Evolutionary conservation across 225 moss, liverwort and hornwort species (phyloP).

Genomic region (Antitrichia curtipendula): DNA sequence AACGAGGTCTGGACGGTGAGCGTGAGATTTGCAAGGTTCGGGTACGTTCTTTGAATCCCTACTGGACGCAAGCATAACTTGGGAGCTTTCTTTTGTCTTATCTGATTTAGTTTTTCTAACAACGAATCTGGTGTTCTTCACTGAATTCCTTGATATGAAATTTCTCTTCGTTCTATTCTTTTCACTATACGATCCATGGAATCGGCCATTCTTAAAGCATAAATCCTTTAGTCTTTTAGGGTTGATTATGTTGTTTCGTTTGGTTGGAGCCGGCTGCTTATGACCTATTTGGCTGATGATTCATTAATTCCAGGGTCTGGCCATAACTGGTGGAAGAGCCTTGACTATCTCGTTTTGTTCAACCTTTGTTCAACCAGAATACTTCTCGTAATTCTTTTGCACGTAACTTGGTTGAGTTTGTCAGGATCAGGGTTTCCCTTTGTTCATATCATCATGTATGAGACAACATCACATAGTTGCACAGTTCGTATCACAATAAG

Average conservation of each 20-base stretch:
- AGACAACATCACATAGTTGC: not conserved
- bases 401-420: not conserved
- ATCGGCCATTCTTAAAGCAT: not conserved
- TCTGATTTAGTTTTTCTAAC: not conserved
- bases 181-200: not conserved
- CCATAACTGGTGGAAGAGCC: not conserved
- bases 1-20: not conserved
- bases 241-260: not conserved
- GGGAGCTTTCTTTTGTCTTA: not conserved
- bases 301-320: no score
- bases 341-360: not conserved
- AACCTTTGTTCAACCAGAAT: not conserved
- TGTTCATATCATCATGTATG: not conserved
- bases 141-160: not conserved
- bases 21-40: not conserved
- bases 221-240: not conserved
- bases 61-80: not conserved
- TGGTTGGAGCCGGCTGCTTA: no score
- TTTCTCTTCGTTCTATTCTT: not conserved
- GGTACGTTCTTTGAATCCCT: not conserved
- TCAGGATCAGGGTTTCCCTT: not conserved
- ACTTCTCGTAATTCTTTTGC: not conserved
- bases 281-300: no score
- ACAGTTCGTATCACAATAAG: not conserved
- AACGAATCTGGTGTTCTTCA: not conserved